These are phyloP conservation scores for Cercospora citrullina DNA, from an alignment of 2,329 filamentous ascomycete genomes.

Conservation along the genomic window DNA sequence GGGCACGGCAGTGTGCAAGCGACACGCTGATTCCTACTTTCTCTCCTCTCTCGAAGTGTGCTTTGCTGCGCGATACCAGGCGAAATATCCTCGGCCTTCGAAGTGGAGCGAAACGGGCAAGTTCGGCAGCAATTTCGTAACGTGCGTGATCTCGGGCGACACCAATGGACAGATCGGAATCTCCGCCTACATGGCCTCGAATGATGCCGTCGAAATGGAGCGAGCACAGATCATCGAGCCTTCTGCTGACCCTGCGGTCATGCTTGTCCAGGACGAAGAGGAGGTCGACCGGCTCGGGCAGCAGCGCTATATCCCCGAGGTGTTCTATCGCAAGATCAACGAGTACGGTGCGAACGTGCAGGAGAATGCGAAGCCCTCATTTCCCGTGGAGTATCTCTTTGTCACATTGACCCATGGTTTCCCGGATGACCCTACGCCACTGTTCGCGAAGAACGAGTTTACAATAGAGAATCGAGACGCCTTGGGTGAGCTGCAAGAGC, in stretches of 20 bases:
- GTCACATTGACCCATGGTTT: slow-evolving; percentile 97
- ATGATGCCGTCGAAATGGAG: slow-evolving; percentile 96
- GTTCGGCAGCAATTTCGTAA: slow-evolving; percentile 96
- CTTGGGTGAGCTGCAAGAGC: slow-evolving; percentile 82
- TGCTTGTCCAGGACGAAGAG: slow-evolving; percentile 92
- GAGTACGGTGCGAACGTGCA: slow-evolving; percentile 96
- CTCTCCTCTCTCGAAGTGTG: slow-evolving; percentile 88
- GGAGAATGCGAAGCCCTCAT: slow-evolving; percentile 93
- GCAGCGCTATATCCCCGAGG: slow-evolving; percentile 90
- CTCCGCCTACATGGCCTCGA: slow-evolving; percentile 90
- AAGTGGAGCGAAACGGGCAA: slow-evolving; percentile 96
- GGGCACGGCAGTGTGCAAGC: slow-evolving; percentile 88
- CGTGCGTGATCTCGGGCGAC: slow-evolving; percentile 92
- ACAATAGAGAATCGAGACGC: slow-evolving; percentile 88
- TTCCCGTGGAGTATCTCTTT: slow-evolving; percentile 94
- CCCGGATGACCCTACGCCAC: slow-evolving; percentile 63
- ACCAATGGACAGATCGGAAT: slow-evolving; percentile 85
- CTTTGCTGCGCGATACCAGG: slow-evolving; percentile 85
- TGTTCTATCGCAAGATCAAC: slow-evolving; percentile 94
- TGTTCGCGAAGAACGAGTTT: slow-evolving; percentile 76
- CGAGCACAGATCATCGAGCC: slow-evolving; percentile 92
- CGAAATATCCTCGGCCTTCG: slow-evolving; percentile 80
- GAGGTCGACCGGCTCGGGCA: slow-evolving; percentile 71
- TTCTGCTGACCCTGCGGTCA: slow-evolving; percentile 85
- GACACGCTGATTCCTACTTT: slow-evolving; percentile 92